phyloP scores from a whole-genome alignment of 768 basidiomycete genomes.

The Phanerodontia chrysosporium region DNA sequence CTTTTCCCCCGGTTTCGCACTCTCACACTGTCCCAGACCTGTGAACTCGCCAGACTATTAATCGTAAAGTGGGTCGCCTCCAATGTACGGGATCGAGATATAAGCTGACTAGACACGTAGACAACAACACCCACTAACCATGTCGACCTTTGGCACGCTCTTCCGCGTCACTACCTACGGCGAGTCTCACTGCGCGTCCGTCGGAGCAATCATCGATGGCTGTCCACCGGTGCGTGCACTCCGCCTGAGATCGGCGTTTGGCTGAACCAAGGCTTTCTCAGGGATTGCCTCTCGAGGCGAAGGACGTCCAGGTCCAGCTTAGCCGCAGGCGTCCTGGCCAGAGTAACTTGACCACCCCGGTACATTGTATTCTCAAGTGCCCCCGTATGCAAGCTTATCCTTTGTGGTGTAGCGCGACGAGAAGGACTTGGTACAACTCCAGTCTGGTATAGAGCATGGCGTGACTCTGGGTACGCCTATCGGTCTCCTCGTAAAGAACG shows the following conservation, averaged over 20 bases:
- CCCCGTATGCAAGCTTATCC: background rate
- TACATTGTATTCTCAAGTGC: conserved; percentile 33
- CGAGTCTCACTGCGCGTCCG: conserved; percentile 95
- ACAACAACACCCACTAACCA: conserved; percentile 25
- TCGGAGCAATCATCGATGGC: conserved; percentile 96
- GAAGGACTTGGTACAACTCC: conserved; percentile 89
- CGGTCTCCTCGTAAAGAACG: conserved; percentile 92
- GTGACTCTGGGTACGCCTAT: conserved; percentile 97
- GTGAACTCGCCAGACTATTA: conserved; percentile 1
- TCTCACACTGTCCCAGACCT: conserved; percentile 8
- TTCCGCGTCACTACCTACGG: conserved; percentile 98
- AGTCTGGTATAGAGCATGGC: conserved; percentile 91
- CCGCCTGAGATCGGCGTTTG: too few species aligned
- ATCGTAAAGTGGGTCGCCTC: background rate
- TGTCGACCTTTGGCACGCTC: conserved; percentile 91
- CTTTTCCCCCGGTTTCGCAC: background rate
- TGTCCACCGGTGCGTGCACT: conserved; percentile 93
- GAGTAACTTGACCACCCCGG: conserved; percentile 94
- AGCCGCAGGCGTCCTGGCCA: conserved; percentile 92
- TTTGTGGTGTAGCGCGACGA: conserved; percentile 47
- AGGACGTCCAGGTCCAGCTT: conserved; percentile 89
- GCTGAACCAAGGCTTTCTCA: too few species aligned
- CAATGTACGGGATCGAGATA: background rate
- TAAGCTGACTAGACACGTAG: background rate
- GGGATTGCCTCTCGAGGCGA: conserved; percentile 77